Evolutionary conservation across 768 basidiomycete genomes (phyloP).

Genomic region (Kwoniella europaea): DNA sequence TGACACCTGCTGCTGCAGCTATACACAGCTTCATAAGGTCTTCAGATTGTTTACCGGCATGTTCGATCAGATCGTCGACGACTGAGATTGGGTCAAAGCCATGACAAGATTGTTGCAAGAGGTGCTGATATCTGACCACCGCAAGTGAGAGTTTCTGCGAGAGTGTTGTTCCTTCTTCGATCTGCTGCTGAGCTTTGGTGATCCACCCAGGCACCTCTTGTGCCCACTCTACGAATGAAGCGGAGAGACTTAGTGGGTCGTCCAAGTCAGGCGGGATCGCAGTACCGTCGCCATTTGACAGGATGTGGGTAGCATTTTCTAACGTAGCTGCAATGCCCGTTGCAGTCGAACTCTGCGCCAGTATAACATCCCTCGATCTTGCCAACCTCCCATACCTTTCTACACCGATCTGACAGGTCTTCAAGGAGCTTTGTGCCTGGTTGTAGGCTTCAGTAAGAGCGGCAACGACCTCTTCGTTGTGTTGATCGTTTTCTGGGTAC

Average conservation of each 20-base stretch:
- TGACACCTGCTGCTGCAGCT: not conserved
- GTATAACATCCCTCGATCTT: not conserved
- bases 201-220: not conserved
- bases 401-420: not conserved
- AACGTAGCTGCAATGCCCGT: not conserved
- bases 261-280: not conserved
- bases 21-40: not conserved
- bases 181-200: not conserved
- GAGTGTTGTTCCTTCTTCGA: not conserved
- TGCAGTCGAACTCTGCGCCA: not conserved
- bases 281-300: not conserved
- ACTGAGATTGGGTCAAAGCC: not conserved
- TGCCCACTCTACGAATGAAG: not conserved
- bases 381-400: conserved; percentile 27
- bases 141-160: conserved; percentile 9
- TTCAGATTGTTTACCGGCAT: not conserved
- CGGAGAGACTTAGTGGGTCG: not conserved
- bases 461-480: conserved; percentile 9
- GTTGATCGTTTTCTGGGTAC: conserved; percentile 26
- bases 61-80: not conserved
- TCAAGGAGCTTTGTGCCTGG: conserved; percentile 2
- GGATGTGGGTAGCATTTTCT: not conserved
- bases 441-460: conserved; percentile 4
- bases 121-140: conserved; percentile 10
- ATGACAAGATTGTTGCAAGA: not conserved